A percentile compares a stretch with the other conserved stretches of the same genome.
Evolutionary conservation across 495 filamentous ascomycete species (phyloP).

Genomic region (Hypoxylon intermedium): DNA sequence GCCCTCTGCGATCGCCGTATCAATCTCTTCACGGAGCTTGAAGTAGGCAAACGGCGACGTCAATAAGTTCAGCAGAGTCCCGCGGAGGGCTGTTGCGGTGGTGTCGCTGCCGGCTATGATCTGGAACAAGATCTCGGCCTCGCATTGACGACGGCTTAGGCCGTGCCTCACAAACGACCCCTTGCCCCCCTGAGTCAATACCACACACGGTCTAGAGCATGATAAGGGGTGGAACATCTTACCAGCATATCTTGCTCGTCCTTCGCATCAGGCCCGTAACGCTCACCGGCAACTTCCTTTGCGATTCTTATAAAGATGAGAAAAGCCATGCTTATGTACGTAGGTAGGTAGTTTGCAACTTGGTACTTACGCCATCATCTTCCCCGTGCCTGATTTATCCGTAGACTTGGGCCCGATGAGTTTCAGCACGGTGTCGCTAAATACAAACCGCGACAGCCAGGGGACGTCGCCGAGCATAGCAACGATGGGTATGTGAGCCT

Average conservation of each 20-base stretch:
- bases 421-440: conserved; percentile 24
- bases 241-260: conserved; percentile 52
- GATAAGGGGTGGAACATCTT: neutral
- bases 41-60: conserved; percentile 52
- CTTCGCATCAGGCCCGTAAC: conserved; percentile 43
- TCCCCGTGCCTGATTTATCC: conserved; percentile 40
- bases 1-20: conserved; percentile 42
- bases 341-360: neutral
- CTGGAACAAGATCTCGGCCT: conserved; percentile 50
- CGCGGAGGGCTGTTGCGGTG: conserved; percentile 64
- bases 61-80: conserved; percentile 59
- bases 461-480: conserved; percentile 29
- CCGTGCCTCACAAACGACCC: conserved; percentile 54
- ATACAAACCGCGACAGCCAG: conserved; percentile 23
- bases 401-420: conserved; percentile 33
- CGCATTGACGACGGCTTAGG: conserved; percentile 46
- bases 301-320: conserved; percentile 22
- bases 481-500: conserved; percentile 39
- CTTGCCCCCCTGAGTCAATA: conserved; percentile 6
- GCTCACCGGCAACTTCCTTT: conserved; percentile 34
- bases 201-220: neutral
- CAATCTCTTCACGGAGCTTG: conserved; percentile 64
- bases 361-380: conserved; percentile 34
- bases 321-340: neutral
- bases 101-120: conserved; percentile 59